Evolutionary conservation across 352 stramenopile genomes (phyloP), one percentile per base, ranked within the genome.

Genomic region (Phytopythium montanum): DNA sequence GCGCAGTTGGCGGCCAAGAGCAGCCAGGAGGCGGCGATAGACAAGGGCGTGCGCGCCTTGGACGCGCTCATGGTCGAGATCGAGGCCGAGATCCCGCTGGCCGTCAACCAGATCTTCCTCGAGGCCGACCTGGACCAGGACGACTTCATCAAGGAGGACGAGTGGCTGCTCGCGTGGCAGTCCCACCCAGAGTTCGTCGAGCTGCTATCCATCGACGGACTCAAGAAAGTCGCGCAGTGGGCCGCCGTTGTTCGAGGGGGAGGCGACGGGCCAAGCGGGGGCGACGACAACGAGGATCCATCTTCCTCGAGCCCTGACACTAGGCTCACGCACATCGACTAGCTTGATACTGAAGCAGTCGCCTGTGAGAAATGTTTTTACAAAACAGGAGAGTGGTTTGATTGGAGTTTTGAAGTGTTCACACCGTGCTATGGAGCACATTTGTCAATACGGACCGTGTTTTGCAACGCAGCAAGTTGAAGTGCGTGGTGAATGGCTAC

Each of bases 211-310:
- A 89, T 94, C 52, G 85, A 94, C 50, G 85, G 81, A 18, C 89
- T 94, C 81, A 88, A 88, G 56, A 94, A 94, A 57, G 81, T 94
- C 53, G 78, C 80, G 26, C 80, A 91, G 54, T 90, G 81, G 81
- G 81, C 81, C 13, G 86, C 80, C 0, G 77, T 90, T 23, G 80
- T 90, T 5, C 69, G 72, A 18, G 59, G 62, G 25, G 49, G 64
- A 25, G 53, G 61, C 28, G 61, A 75, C 13, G 66, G 66, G 5
- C 65, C 80, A 6, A 54, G 61, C 39, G 50, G 60, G 28, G 55
- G 60, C 23, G 61, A 75, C 18, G 67, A 65, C 14, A 62, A 76
- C 33, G 67, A 71, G n/a, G 68, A 78, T 13, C 56, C n/a, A n/a
- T n/a, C 63, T 19, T 59, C 54, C 0, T 23, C 61, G 19, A 62